Evolutionary conservation across 345 rosid species (phyloP), one percentile per base, ranked within the genome.

Genomic region (Rhizophora mangle): DNA sequence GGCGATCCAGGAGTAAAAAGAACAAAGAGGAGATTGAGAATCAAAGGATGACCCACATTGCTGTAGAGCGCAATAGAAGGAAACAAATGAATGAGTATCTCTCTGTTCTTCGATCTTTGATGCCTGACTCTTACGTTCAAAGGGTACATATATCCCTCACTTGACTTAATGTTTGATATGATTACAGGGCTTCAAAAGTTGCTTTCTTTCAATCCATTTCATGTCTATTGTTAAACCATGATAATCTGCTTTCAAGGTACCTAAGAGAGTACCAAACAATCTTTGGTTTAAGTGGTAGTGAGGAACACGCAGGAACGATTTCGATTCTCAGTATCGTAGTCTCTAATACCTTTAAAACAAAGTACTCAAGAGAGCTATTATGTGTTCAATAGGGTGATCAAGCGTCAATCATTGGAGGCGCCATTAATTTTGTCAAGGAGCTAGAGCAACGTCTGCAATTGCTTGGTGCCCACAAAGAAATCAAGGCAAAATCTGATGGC

Each of bases 11-110:
- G 81, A 83, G 76, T 39, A 75, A 76, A 57, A 91, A 87, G 78
- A 91, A 89, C 84, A 85, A 84, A 72, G 96, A 88, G 71, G 98
- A 94, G n/a, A 85, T 87, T 32, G 88, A 84, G 85, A 87, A 83
- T 56, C 97, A 94, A 74, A 89, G 98, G 79, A 91, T 88, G 96
- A 88, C 96, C 67, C 98, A 94, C 90, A 94, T 94, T 89, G 92
- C 97, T 6, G 97, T 94, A 6, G 97, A 94, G 81, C 88, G 98
- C 22, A 94, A 94, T 66, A 72, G 98, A 46, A 83, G 98, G 68
- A 94, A 87, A 82, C 93, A 88, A 63, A 94, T 91, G 98, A 94
- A 94, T 72, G 95, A 89, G 68, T 85, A 94, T 21, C 93, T 94
- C 79, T 77, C 96, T 6, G 68, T 77, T 58, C 93, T 94, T 6